Evolutionary conservation across 2,329 filamentous ascomycete species (phyloP).

Genomic region (Diplocarpon mali): DNA sequence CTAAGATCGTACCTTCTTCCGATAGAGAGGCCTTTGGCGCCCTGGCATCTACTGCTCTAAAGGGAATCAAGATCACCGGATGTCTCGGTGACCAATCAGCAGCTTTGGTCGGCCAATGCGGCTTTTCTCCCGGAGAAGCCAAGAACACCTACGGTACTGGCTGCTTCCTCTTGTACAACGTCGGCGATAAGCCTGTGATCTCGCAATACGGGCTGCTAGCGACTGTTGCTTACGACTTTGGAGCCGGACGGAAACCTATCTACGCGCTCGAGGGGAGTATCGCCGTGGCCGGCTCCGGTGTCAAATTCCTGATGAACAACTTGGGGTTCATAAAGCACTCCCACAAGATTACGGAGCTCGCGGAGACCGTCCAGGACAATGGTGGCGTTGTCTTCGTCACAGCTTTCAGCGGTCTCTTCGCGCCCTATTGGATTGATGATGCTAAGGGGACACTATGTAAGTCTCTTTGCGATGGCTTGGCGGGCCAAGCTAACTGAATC

Average conservation of each 20-base stretch:
- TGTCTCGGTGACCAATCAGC: conserved; percentile 76
- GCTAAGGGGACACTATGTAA: conserved; percentile 58
- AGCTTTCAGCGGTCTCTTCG: conserved; percentile 62
- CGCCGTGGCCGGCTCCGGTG: conserved; percentile 63
- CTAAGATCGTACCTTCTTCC: conserved; percentile 68
- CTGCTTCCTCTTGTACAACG: conserved; percentile 76
- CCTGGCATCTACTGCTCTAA: conserved; percentile 48
- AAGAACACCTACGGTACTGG: conserved; percentile 85
- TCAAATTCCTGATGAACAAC: conserved; percentile 62
- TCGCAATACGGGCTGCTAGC: conserved; percentile 66
- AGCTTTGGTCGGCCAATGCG: conserved; percentile 69
- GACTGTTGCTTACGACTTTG: conserved; percentile 70
- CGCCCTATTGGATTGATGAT: conserved; percentile 68
- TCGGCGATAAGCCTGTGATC: conserved; percentile 67
- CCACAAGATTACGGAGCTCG: conserved; percentile 52
- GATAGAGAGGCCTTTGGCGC: conserved; percentile 58
- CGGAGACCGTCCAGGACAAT: conserved; percentile 52
- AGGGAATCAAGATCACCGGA: conserved; percentile 60
- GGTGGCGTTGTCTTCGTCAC: conserved; percentile 62
- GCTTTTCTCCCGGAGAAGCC: conserved; percentile 62
- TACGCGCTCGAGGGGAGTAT: conserved; percentile 72
- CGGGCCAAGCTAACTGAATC: no score
- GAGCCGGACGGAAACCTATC: conserved; percentile 48
- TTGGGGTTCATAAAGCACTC: conserved; percentile 50
- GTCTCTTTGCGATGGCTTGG: conserved; percentile 14